Evolutionary conservation across 768 basidiomycete genomes (phyloP).

Genomic region (Phanerochaete carnosa): DNA sequence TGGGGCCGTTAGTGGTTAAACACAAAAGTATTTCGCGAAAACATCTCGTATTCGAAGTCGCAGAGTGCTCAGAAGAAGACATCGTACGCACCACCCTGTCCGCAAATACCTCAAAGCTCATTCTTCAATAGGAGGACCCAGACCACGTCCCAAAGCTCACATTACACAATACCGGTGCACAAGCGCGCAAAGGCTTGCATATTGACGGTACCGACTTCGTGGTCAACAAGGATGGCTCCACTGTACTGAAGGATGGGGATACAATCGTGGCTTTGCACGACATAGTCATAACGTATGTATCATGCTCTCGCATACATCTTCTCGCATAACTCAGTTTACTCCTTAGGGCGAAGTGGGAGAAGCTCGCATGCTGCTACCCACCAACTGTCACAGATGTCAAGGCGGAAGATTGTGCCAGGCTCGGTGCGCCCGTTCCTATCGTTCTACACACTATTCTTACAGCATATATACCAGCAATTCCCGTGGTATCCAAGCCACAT

Average conservation of each 20-base stretch:
- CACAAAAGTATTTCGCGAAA: conserved; percentile 63
- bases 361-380: conserved; percentile 20
- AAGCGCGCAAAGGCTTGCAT: conserved; percentile 31
- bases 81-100: conserved; percentile 41
- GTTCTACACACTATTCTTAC: background rate
- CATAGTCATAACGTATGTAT: conserved; percentile 43
- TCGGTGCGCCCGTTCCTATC: conserved; percentile 41
- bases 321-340: background rate
- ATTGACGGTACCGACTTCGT: conserved; percentile 32
- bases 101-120: background rate
- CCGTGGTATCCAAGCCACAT: conserved; percentile 43
- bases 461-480: conserved; percentile 43
- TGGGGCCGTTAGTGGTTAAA: conserved; percentile 45
- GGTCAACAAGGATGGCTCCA: conserved; percentile 34
- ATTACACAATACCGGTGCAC: conserved; percentile 6
- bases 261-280: conserved; percentile 41
- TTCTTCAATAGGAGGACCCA: conserved; percentile 43
- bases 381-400: background rate
- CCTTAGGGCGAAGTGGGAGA: conserved; percentile 26
- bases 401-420: conserved; percentile 25
- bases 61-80: conserved; percentile 46
- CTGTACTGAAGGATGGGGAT: conserved; percentile 55
- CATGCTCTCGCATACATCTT: background rate
- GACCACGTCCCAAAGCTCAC: conserved; percentile 43
- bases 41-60: conserved; percentile 59